Percentiles rank a stretch among this genome's conserved stretches.
These are phyloP conservation scores for Hericium coralloides DNA, from an alignment of 768 basidiomycete genomes.

Conservation along the genomic window DNA sequence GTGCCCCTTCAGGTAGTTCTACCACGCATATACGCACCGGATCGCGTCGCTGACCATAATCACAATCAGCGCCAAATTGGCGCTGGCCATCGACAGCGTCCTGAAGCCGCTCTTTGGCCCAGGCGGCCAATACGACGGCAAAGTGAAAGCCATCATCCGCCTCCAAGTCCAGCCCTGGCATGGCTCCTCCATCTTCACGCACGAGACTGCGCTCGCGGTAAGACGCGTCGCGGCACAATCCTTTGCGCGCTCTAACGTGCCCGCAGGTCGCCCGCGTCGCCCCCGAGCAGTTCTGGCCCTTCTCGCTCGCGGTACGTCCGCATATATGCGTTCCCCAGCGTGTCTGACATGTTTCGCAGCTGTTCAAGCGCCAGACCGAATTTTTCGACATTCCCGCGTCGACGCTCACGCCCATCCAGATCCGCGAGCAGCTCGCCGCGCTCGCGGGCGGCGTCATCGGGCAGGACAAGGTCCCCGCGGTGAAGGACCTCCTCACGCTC, in stretches of 20 bases:
- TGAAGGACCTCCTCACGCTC: slow-evolving; percentile 54
- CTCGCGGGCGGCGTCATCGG: slow-evolving; percentile 44
- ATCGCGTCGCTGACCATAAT: background rate
- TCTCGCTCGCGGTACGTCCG: slow-evolving; percentile 49
- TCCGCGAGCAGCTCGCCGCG: slow-evolving; percentile 62
- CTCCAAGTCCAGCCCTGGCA: slow-evolving; percentile 80
- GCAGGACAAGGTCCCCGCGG: slow-evolving; percentile 35
- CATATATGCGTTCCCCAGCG: background rate
- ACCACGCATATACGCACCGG: background rate
- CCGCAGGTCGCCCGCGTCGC: slow-evolving; percentile 57
- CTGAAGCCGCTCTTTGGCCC: slow-evolving; percentile 49
- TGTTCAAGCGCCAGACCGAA: slow-evolving; percentile 68
- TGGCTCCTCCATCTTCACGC: slow-evolving; percentile 58
- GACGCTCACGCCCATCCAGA: slow-evolving; percentile 56
- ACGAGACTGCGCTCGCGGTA: slow-evolving; percentile 80
- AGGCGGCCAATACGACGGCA: slow-evolving; percentile 58
- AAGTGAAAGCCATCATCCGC: slow-evolving; percentile 65
- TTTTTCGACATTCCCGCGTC: slow-evolving; percentile 74
- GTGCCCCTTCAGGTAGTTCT: slow-evolving; percentile 64
- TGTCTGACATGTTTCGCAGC: slow-evolving; percentile 28
- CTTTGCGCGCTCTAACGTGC: background rate
- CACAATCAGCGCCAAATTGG: slow-evolving; percentile 45
- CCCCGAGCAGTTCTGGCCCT: slow-evolving; percentile 76
- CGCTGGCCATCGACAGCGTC: slow-evolving; percentile 47
- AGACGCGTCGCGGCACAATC: slow-evolving; percentile 12